Conservation (phyloP, 73 alveolate genomes). For the Blepharisma japonicum region DNA sequence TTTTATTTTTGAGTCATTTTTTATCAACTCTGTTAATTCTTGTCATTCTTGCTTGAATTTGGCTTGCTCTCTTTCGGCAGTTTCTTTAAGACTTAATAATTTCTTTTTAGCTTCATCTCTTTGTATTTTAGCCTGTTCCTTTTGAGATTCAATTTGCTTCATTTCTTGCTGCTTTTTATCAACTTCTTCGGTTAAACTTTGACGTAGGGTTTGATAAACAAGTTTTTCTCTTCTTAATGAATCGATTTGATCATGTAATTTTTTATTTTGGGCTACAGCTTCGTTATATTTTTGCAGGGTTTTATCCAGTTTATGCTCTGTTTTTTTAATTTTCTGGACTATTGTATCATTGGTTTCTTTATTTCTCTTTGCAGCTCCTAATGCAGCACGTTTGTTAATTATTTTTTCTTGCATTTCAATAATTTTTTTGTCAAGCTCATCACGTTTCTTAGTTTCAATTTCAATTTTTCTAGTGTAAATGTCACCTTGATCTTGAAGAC, state of each 20-base stretch:
- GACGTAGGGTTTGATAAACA: conserved; percentile 74
- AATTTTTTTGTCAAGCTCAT: conserved; percentile 19
- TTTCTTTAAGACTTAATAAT: conserved; percentile 50
- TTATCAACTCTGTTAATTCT: conserved; percentile 44
- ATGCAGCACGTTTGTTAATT: background rate
- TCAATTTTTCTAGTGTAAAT: conserved; percentile 23
- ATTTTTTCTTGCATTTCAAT: conserved; percentile 29
- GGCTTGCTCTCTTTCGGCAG: conserved; percentile 64
- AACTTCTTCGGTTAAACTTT: conserved; percentile 66
- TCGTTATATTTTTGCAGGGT: conserved; percentile 70
- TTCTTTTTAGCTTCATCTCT: background rate
- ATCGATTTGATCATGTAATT: conserved; percentile 67
- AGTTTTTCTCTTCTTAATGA: conserved; percentile 70
- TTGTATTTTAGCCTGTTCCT: conserved; percentile 49
- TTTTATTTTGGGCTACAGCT: conserved; percentile 72
- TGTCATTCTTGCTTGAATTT: conserved; percentile 45
- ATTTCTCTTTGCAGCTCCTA: background rate
- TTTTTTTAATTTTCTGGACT: conserved; percentile 50
- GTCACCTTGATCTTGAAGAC: conserved; percentile 31
- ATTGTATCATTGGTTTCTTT: conserved; percentile 31
- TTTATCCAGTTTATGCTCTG: conserved; percentile 67
- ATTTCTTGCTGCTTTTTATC: conserved; percentile 63
- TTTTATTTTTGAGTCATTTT: conserved; percentile 38
- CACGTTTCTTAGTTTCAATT: background rate
- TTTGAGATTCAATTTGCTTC: conserved; percentile 62